Conservation (phyloP, 2,329 filamentous ascomycete genomes). For the Fusarium sarcochroum region DNA sequence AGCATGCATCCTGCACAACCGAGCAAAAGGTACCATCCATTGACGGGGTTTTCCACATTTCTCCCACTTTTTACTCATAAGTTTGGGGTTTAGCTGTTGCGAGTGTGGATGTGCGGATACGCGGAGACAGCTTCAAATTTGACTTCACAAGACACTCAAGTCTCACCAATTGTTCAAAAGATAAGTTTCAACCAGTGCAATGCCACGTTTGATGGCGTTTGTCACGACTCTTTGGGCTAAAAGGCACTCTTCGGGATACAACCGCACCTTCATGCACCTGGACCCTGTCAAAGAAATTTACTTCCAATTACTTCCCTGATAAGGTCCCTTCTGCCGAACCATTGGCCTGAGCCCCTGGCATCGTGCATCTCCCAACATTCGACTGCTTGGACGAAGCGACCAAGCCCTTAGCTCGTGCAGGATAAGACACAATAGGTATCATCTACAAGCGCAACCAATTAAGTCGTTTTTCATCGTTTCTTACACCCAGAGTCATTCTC, state of each 20-base stretch:
- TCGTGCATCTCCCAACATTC: slow-evolving; percentile 34
- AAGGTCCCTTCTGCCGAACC: slow-evolving; percentile 37
- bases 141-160: not conserved
- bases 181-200: too few relatives aligned
- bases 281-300: slow-evolving; percentile 9
- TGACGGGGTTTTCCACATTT: slow-evolving; percentile 23
- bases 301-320: slow-evolving; percentile 10
- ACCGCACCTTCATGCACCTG: slow-evolving; percentile 28
- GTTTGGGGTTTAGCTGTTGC: slow-evolving; percentile 4
- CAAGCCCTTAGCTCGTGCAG: slow-evolving; percentile 32
- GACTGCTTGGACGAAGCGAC: slow-evolving; percentile 17
- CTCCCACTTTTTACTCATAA: slow-evolving; percentile 13
- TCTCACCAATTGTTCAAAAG: too few relatives aligned
- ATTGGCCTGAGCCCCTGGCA: slow-evolving; percentile 46
- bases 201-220: not conserved
- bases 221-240: slow-evolving; percentile 1
- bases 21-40: slow-evolving; percentile 21
- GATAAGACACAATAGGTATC: slow-evolving; percentile 23
- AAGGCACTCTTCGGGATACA: slow-evolving; percentile 7
- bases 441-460: slow-evolving; percentile 29
- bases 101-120: too few relatives aligned
- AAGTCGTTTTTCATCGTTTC: not conserved
- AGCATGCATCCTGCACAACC: slow-evolving; percentile 13
- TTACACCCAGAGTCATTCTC: not conserved
- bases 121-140: slow-evolving; percentile 14